A percentile compares a stretch with the other conserved stretches of the same genome.
Conservation (phyloP, 1,139 yeast genomes). For the Scheffersomyces insectosa region DNA sequence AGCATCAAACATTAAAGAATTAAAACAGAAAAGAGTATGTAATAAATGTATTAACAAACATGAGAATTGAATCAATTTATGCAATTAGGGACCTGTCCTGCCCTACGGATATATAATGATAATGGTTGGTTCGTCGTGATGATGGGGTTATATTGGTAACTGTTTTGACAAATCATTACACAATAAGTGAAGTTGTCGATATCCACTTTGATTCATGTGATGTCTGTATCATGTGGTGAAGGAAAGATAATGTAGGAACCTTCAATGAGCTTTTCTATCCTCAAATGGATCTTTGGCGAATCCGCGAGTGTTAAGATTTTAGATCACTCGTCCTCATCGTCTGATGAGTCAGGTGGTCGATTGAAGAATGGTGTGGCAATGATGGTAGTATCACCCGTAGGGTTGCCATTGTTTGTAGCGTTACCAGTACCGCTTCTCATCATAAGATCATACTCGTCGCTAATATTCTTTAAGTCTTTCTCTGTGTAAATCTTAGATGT, state of each 20-base stretch:
- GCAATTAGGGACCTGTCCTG: conserved; percentile 1
- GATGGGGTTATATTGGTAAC: conserved; percentile 39
- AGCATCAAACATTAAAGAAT: background rate
- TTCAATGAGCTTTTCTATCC: no score
- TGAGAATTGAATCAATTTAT: conserved; percentile 1
- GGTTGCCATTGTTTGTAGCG: background rate
- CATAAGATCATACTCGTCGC: conserved; percentile 5
- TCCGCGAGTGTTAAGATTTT: no score
- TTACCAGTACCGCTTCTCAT: conserved; percentile 3
- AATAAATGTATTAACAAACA: no score
- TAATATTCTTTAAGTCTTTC: conserved; percentile 7
- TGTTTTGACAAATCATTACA: conserved; percentile 26
- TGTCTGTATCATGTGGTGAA: no score
- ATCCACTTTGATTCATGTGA: no score
- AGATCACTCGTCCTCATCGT: conserved; percentile 14
- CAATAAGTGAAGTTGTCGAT: no score
- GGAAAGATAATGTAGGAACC: no score
- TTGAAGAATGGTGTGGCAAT: conserved; percentile 43
- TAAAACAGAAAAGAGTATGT: background rate
- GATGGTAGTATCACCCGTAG: conserved; percentile 20
- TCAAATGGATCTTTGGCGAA: no score
- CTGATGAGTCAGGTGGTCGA: conserved; percentile 41
- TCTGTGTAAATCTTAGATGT: conserved; percentile 11
- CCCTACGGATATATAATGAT: background rate
- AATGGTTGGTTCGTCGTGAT: conserved; percentile 10